Base-by-base conservation (phyloP, 106 monocot genomes). In the Phalaenopsis aphrodite region DNA sequence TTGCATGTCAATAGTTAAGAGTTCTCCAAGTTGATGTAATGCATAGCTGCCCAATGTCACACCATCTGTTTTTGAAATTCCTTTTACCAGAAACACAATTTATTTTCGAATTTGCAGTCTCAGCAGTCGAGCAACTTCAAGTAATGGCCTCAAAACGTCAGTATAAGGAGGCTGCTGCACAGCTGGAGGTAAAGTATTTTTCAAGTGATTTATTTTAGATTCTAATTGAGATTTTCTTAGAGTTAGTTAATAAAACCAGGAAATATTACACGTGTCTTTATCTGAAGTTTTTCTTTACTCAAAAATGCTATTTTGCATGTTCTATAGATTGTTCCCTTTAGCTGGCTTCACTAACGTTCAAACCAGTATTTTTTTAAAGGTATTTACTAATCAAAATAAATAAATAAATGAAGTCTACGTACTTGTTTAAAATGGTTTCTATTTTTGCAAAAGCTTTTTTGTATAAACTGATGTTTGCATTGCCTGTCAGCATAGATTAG, bases 61-160 rank as follows among this genome's bases (percentile, higher is more conserved):
- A 68, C 42, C 57, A 8, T 42, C 5, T 19, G 6, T 45, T 6
- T 45, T 43, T 79, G 61, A 57, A 8, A 75, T 82, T 39, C 21
- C 17, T 42, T 75, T 74, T 74, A 19, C 74, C 42, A 42, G 30
- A 55, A 52, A 12, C 15, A 10, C 55, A 12, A 57, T 75, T 81
- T 76, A 17, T 3, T 39, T 57, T 80, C 5, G 17, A 21, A 66
- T 81, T 48, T 91, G 80, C 85, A 99, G 98, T 94, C n/a, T 99
- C 98, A 79, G 98, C 98, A 72, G 94, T 99, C 78, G 98, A 99
- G 76, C 98, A 99, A 83, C 98, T 99, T 89, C 98, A 99, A 87
- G 85, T 99, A 56, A 99, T 99, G 98, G 94, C 98, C 72, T 94
- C 98, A 83, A 99, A 94, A 88, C 84, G 98, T 5, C 92, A 94